Base-by-base conservation (phyloP, 176 grass and related monocot genomes). In the Zea luxurians region DNA sequence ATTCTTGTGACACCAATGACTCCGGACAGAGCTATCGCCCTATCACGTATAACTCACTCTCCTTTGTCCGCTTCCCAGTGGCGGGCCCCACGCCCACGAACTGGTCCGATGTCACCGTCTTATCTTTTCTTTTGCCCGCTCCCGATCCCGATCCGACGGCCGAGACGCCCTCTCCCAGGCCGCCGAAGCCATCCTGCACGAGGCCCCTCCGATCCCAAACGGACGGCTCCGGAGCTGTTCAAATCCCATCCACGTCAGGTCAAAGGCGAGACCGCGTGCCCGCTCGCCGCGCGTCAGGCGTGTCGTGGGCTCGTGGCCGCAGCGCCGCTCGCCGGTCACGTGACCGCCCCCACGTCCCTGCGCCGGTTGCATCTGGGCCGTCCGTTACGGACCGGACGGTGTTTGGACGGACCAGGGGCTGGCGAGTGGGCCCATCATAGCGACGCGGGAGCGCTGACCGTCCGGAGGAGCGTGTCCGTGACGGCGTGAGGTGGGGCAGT, bases 371-470 rank as follows among this genome's bases (percentile, higher is more conserved):
- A 43, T 78, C 2, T 0, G 0, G 0, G 0, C 54, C 68, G 66
- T 59, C 53, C 7, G 83, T 54, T 64, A 5, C 0, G 0, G 13
- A 70, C 74, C 63, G 0, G 45, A 70, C 74, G 83, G 21, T 0
- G 0, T 0, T 0, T 11, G 35, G 16, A 5, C 65, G 60, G 13
- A 5, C 38, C 21, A 13, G 17, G 58, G 7, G 38, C 58, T 44
- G 37, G 34, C 35, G 11, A 1, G 44, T 3, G 87, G 20, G 49
- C 5, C 71, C 79, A 36, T 15, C 1, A 55, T 3, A 2, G 61
- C 53, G 59, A 88, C 88, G 83, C 88, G 86, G 86, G 21, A 86
- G 64, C 75, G 88, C 64, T 86, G 91, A 91, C 88, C 49, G 85
- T 1, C 13, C 13, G 71, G 35, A 34, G 0, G 38, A 7, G 64